Base-by-base conservation (phyloP, 176 grass and related monocot genomes). In the Thinopyrum elongatum region DNA sequence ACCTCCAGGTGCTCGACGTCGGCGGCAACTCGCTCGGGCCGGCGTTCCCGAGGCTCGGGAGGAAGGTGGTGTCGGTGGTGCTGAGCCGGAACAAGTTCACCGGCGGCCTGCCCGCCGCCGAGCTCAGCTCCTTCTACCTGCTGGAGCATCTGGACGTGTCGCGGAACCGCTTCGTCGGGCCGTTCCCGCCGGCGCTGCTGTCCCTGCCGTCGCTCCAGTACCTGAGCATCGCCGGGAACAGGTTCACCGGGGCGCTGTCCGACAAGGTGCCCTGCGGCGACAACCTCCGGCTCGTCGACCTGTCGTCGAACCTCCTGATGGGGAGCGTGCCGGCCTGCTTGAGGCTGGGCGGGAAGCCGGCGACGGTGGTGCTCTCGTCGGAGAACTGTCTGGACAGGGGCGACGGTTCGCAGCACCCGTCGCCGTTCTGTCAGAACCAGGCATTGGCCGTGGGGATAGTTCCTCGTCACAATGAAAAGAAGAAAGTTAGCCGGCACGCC, bases 361-460 rank as follows among this genome's bases (percentile, higher is more conserved):
- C 46, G 10, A 78, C 51, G 25, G 88, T 53, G 42, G 88, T 92
- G 84, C 73, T 91, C 53, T 89, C 84, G 35, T 86, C 88, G 0
- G 79, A 86, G 22, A 99, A 96, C 85, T 99, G 97, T 70, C 47
- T 99, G 67, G 92, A 78, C 26, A 47, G 22, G 13, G 53, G 70
- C 27, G 81, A 82, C 42, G 90, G 82, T 9, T 84, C 74, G 2
- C 97, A 99, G 75, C 87, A 92, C 64, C 92, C 90, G 6, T 87
- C 87, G 23, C 84, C 88, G 33, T 93, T 94, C 88, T 99, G 97
- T 53, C 93, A 95, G 87, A 99, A 90, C 65, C 90, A 99, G 19
- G 97, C 97, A 7, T 51, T 99, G 86, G 97, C 97, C 42, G 97
- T 92, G 41, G 97, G 97, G 46, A 94, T 99, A 77, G 38, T 85